Evolutionary conservation across 495 filamentous ascomycete species (phyloP), one percentile per base, ranked within the genome.

Genomic region (Penicillium soppii): DNA sequence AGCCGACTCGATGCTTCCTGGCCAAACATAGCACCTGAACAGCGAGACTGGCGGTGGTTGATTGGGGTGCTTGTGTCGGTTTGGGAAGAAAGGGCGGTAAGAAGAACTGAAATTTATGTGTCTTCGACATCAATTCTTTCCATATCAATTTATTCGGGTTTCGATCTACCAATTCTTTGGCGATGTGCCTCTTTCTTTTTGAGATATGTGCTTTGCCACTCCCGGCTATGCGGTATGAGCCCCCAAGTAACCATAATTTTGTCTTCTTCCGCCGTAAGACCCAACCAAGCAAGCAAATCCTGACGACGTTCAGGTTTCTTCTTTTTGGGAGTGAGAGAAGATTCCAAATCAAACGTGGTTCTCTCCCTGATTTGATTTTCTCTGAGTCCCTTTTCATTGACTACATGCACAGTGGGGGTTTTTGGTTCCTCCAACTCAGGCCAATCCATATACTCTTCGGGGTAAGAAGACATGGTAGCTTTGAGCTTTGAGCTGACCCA

Each of bases 261-360:
- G 16, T 57, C 54, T 41, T 53, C n/a, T n/a, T n/a, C n/a, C 20
- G 33, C 9, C 10, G 50, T 53, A 13, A 57, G 21, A 15, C 50
- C 40, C 21, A 57, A 25, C 54, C 54, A 57, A 30, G 50, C 54
- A 29, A 48, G 53, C n/a, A n/a, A n/a, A n/a, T 57, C 55, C 29
- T 54, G 52, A 7, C 52, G 45, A 30, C 39, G 27, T 22, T 49
- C 45, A 10, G 40, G 29, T 3, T 19, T 9, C 25, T 36, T 53
- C 5, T 12, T 19, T 15, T 37, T 29, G 1, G 43, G 16, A 9
- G 29, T n/a, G 0, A 36, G 26, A 17, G 19, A 21, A 25, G 10
- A n/a, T 17, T 53, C 27, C 21, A 53, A 19, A 9, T 47, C 43
- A 6, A 13, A 10, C 0, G 15, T 7, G 13, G 43, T 21, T 25